These are phyloP conservation scores for Hanseniaspora singularis DNA, from an alignment of 805 yeast genomes.

Conservation along the genomic window DNA sequence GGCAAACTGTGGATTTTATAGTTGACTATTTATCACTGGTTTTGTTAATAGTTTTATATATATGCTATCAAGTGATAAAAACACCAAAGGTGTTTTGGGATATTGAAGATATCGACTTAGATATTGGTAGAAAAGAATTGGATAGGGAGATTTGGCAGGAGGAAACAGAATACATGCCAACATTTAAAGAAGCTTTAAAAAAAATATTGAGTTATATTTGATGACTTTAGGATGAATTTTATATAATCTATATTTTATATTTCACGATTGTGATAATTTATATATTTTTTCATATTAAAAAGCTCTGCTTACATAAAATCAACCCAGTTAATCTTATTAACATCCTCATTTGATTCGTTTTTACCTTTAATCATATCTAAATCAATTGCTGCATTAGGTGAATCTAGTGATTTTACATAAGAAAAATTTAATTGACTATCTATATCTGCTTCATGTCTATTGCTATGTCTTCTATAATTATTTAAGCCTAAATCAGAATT, in stretches of 20 bases:
- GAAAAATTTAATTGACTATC: not conserved
- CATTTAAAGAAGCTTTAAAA: constrained; percentile 17
- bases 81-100: constrained; percentile 33
- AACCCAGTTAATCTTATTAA: no score
- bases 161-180: constrained; percentile 33
- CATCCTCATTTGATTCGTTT: not conserved
- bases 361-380: not conserved
- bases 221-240: not conserved
- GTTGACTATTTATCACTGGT: constrained; percentile 48
- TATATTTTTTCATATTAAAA: not conserved
- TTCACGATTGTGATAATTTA: no score
- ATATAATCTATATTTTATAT: no score
- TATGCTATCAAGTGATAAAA: constrained; percentile 42
- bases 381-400: not conserved
- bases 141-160: constrained; percentile 74
- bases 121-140: constrained; percentile 68
- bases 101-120: constrained; percentile 60
- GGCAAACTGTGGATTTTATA: constrained; percentile 49
- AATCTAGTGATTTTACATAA: not conserved
- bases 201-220: constrained; percentile 18
- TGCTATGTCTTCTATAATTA: no score
- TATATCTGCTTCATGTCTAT: no score
- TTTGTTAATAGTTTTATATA: constrained; percentile 37
- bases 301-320: no score
- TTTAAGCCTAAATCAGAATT: no score